Conservation (phyloP, 176 grass and related monocot genomes). For the Guadua angustifolia region DNA sequence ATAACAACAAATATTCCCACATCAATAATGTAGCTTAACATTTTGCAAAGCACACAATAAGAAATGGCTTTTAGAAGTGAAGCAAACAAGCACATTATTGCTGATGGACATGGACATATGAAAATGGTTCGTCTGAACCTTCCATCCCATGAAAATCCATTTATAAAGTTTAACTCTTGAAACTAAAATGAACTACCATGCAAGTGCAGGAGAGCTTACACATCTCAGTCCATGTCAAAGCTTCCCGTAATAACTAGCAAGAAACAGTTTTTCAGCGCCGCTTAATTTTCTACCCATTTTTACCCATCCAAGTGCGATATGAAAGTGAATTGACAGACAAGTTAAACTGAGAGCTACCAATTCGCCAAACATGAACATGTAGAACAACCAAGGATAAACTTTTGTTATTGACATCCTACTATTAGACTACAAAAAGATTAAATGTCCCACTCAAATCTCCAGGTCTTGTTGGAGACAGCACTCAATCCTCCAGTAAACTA, state of each 20-base stretch:
- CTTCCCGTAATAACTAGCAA: neutral
- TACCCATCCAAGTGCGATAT: neutral
- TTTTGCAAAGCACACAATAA: neutral
- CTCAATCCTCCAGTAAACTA: conserved; percentile 11
- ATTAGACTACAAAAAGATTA: neutral
- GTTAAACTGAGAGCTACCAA: conserved; percentile 11
- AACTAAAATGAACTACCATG: neutral
- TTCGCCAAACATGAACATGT: neutral
- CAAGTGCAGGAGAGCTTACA: neutral
- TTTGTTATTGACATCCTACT: neutral
- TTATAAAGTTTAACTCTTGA: conserved; percentile 2
- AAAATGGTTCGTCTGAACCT: neutral
- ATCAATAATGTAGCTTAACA: conserved; percentile 34
- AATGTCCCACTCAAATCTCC: neutral
- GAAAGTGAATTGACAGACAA: neutral
- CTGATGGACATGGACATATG: neutral
- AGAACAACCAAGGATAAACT: neutral
- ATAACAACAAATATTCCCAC: conserved; percentile 29
- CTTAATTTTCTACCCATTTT: neutral
- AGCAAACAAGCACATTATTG: conserved; percentile 14
- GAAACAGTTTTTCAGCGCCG: neutral
- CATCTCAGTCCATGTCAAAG: neutral
- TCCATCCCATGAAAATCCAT: neutral
- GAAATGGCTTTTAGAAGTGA: neutral
- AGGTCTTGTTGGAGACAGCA: neutral